Evolutionary conservation across 2,329 filamentous ascomycete species (phyloP).

Genomic region (Phyllosticta citriasiana): DNA sequence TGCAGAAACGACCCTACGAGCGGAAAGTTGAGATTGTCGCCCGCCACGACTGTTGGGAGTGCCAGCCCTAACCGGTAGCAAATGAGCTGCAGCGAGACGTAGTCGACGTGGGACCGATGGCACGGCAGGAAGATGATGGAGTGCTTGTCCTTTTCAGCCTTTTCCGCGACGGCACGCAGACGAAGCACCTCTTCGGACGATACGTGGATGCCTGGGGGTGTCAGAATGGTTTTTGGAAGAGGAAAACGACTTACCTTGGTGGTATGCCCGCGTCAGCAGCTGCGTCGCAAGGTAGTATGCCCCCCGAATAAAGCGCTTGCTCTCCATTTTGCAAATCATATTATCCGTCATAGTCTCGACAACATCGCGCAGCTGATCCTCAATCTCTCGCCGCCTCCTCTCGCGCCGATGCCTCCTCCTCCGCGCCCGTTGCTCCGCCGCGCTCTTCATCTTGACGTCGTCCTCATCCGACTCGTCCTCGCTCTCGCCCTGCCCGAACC

Average conservation of each 20-base stretch:
- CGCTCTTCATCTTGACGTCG: constrained; percentile 28
- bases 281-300: constrained; percentile 88
- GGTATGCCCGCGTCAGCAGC: constrained; percentile 82
- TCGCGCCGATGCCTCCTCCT: constrained; percentile 49
- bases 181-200: constrained; percentile 87
- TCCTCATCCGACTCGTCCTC: constrained; percentile 32
- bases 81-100: constrained; percentile 87
- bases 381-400: constrained; percentile 59
- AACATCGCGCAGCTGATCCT: constrained; percentile 65
- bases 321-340: constrained; percentile 99
- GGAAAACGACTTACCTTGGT: constrained; percentile 55
- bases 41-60: constrained; percentile 83
- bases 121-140: constrained; percentile 94
- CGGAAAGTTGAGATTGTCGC: constrained; percentile 93
- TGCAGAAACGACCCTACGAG: constrained; percentile 83
- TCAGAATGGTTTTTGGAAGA: not conserved
- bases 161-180: constrained; percentile 68
- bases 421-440: constrained; percentile 4
- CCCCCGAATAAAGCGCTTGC: constrained; percentile 79
- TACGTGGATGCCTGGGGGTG: constrained; percentile 62
- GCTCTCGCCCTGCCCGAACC: constrained; percentile 33
- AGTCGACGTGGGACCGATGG: constrained; percentile 92
- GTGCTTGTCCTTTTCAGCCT: constrained; percentile 78
- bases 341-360: constrained; percentile 79
- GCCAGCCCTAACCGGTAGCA: constrained; percentile 88